Evolutionary conservation across 1,139 yeast species (phyloP).

Genomic region (Nematodospora anomalae): DNA sequence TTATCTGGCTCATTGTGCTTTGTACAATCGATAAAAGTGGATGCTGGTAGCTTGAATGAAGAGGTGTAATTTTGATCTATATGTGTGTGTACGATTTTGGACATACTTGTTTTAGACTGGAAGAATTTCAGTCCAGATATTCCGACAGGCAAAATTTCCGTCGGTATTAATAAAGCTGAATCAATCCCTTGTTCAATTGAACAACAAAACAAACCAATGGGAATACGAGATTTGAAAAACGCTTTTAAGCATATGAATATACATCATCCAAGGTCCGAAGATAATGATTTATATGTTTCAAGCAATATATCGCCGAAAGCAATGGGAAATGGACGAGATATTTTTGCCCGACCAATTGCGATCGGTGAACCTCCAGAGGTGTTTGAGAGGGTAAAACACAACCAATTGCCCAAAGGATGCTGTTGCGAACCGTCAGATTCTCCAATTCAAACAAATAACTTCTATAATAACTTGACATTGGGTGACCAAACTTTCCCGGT

Average conservation of each 20-base stretch:
- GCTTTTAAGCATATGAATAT: conserved; percentile 25
- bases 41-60: too few relatives aligned
- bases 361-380: conserved; percentile 29
- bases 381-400: conserved; percentile 24
- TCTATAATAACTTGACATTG: conserved; percentile 43
- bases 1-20: too few relatives aligned
- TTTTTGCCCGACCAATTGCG: conserved; percentile 24
- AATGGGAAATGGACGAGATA: conserved; percentile 8
- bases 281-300: conserved; percentile 5
- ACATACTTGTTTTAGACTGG: too few relatives aligned
- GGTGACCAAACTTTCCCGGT: conserved; percentile 48
- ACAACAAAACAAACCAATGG: conserved; percentile 24
- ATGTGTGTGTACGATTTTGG: too few relatives aligned
- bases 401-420: conserved; percentile 37
- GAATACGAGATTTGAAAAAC: conserved; percentile 28
- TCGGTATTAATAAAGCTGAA: too few relatives aligned
- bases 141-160: too few relatives aligned
- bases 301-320: conserved; percentile 9
- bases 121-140: too few relatives aligned
- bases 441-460: conserved; percentile 49
- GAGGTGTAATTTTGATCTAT: too few relatives aligned
- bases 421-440: conserved; percentile 8
- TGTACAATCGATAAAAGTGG: too few relatives aligned
- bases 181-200: too few relatives aligned
- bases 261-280: conserved; percentile 7